These are phyloP conservation scores for Chlorella sp. DNA, from an alignment of 139 green algal species.

Conservation along the genomic window DNA sequence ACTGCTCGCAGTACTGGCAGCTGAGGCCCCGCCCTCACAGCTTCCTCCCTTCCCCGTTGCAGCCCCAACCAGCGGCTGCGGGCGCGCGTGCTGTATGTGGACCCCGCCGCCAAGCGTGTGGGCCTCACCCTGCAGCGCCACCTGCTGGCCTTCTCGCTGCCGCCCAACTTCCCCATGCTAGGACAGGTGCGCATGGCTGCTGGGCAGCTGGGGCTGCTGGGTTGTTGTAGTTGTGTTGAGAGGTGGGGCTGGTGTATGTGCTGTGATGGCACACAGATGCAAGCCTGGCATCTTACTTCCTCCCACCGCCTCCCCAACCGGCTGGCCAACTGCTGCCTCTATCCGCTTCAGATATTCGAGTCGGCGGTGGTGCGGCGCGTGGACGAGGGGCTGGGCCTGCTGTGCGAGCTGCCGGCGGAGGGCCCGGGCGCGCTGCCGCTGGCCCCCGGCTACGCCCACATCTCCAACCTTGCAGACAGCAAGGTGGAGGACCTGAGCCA, in stretches of 20 bases:
- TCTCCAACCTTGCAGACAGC: constrained; percentile 82
- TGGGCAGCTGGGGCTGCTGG: too few species aligned
- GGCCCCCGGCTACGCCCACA: constrained; percentile 73
- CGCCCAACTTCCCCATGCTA: constrained; percentile 55
- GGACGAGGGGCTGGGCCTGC: constrained; percentile 74
- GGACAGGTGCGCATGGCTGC: too few species aligned
- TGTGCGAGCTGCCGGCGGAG: constrained; percentile 69
- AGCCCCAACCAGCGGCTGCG: constrained; percentile 61
- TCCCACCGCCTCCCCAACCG: too few species aligned
- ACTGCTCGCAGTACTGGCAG: too few species aligned
- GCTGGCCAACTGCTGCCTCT: too few species aligned
- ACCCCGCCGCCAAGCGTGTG: constrained; percentile 76
- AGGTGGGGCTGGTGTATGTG: too few species aligned
- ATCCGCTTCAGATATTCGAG: constrained; percentile 50
- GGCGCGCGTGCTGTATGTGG: constrained; percentile 88
- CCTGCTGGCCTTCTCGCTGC: constrained; percentile 64
- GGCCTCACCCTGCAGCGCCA: constrained; percentile 85
- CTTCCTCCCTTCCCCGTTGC: not conserved
- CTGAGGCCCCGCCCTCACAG: too few species aligned
- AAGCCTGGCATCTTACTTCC: too few species aligned
- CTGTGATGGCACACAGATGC: too few species aligned
- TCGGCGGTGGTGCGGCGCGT: constrained; percentile 73
- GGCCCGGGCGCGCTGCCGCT: not conserved
- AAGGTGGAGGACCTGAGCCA: constrained; percentile 73
- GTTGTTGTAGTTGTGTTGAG: too few species aligned